phyloP scores from a whole-genome alignment of 352 stramenopile species.

The Albugo candida region DNA sequence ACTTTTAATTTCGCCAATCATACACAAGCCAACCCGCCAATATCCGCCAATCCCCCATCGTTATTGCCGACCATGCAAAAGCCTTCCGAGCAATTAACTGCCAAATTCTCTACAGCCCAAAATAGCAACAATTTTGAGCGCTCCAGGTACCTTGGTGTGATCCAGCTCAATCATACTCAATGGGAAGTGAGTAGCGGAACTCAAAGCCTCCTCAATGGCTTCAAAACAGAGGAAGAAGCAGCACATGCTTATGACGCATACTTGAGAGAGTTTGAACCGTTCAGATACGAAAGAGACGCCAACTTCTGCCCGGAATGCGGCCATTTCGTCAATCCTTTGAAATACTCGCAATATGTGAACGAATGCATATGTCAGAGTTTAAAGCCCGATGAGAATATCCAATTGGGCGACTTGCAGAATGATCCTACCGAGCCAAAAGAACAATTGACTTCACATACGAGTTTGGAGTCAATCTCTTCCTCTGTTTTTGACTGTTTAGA shows the following conservation, averaged over 20 bases:
- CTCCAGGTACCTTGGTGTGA: slow-evolving; percentile 76
- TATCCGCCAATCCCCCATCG: too few relatives aligned
- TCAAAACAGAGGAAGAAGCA: slow-evolving; percentile 71
- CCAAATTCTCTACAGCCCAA: too few relatives aligned
- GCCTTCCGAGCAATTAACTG: too few relatives aligned
- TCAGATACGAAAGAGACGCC: slow-evolving; percentile 73
- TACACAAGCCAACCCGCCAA: too few relatives aligned
- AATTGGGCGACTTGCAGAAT: background rate
- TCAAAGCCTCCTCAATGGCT: slow-evolving; percentile 78
- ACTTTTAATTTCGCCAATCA: too few relatives aligned
- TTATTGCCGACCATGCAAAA: too few relatives aligned
- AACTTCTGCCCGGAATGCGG: slow-evolving; percentile 74
- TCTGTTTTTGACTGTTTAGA: slow-evolving; percentile 12
- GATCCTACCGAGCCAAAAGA: background rate
- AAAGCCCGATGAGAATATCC: background rate
- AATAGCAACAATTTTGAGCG: slow-evolving; percentile 14
- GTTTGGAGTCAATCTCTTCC: background rate
- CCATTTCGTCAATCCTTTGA: slow-evolving; percentile 65
- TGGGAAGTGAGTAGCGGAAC: slow-evolving; percentile 79
- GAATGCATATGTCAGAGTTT: slow-evolving; percentile 29
- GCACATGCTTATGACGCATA: slow-evolving; percentile 69
- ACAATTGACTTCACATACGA: background rate
- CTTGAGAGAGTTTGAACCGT: slow-evolving; percentile 54
- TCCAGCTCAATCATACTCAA: slow-evolving; percentile 70
- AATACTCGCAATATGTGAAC: slow-evolving; percentile 44